Evolutionary conservation across 2,329 filamentous ascomycete genomes (phyloP), one percentile per base, ranked within the genome.

Genomic region (Fusarium camptoceras): DNA sequence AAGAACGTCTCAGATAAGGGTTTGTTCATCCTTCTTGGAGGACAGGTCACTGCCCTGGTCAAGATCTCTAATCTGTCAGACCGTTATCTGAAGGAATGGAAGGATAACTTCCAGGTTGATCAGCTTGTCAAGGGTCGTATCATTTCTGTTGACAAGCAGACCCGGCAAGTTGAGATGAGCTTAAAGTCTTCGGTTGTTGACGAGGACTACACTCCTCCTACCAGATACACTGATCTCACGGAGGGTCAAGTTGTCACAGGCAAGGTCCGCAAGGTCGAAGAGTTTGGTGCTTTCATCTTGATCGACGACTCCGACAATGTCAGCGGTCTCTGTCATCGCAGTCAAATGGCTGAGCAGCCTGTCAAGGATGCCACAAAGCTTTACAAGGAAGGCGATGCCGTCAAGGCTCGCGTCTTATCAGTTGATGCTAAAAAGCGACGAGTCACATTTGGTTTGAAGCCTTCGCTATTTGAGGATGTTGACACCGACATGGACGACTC

Each of bases 251-350:
- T 94, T 31, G 87, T 99, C 34, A 97, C 93, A 15, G 96, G 94
- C 50, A 97, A 93, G 77, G 89, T 99, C 59, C 91, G 94, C 74
- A 97, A 97, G 80, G 94, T 98, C 4, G 93, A 97, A 76, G 92
- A 97, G 31, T 99, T 94, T 78, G 96, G 96, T 70, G 95, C 95
- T 8, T 99, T 99, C 79, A 92, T 99, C 73, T 88, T 97, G 44
- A 84, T 99, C 22, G 94, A 98, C 78, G 90, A 92, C 64, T 97
- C 94, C 7, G 86, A 88, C 58, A 97, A 97, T 73, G 89, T 99
- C 67, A 97, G 95, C 73, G 96, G 96, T 66, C 86, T 99, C 12
- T 98, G 95, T 79, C 96, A 99, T 79, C 89, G 92, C 67, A 95
- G 90, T 69, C 91, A 99, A 78, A 94, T 99, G 87, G 94, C 96